Evolutionary conservation across 148 eudicot genomes (phyloP), one percentile per base, ranked within the genome.

Genomic region (Spergularia bocconei): DNA sequence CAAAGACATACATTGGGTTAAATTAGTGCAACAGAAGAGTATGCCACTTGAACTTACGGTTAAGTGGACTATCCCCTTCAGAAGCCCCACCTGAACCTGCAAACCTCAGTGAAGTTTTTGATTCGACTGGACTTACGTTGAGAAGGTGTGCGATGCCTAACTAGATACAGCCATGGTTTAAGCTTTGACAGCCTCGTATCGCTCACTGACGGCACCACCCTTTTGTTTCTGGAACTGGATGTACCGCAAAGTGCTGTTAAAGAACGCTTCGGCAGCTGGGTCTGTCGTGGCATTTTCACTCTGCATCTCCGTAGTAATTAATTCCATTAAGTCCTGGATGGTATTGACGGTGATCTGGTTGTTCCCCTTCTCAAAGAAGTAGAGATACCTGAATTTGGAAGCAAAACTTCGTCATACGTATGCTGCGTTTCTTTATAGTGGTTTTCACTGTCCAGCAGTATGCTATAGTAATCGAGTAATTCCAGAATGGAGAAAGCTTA

Each of bases 141-240:
- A 47, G 36, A 19, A 44, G 21, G 60, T 23, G 36, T 29, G n/a
- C n/a, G n/a, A n/a, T n/a, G 47, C 72, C 77, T 72, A 41, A 61
- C 48, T 21, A 80, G 63, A 71, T 63, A 67, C 29, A 58, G 29
- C 23, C 57, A 20, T 33, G 47, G 41, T 36, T 86, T 75, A 87
- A 70, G 84, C 85, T 65, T 84, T 89, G 74, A 96, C 86, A 69
- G 87, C 81, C 71, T 89, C 91, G 16, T 92, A 96, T 77, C 86
- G 89, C 78, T 92, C 98, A 50, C 91, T 91, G 56, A 89, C 86
- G 12, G 93, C 88, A 39, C 99, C 99, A 36, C 99, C 99, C 78
- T 96, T 96, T 81, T 92, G 97, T 84, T 92, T 96, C 69, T 96
- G 99, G 83, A 89, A 92, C 86, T 93, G 91, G 66, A 96, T 89